Evolutionary conservation across 306 rosid species (phyloP).

Genomic region (Prunus mume): DNA sequence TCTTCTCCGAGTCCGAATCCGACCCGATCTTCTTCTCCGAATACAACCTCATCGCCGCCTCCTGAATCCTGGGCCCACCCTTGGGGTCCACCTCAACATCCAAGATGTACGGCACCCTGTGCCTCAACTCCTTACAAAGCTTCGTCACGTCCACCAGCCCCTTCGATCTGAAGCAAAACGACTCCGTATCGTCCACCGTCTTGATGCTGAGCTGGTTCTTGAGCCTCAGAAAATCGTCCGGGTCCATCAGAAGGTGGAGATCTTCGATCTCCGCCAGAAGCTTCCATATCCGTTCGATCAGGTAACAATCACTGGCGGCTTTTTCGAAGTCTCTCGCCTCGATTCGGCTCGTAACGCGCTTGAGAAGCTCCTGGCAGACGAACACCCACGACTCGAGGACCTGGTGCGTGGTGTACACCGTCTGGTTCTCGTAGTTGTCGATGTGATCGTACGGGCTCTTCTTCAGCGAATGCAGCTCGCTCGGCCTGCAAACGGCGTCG

Average conservation of each 20-base stretch:
- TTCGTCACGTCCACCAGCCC: constrained; percentile 60
- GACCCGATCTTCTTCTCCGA: constrained; percentile 38
- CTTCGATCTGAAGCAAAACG: constrained; percentile 76
- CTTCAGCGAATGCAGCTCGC: constrained; percentile 48
- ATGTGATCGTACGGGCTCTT: constrained; percentile 48
- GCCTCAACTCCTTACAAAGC: constrained; percentile 62
- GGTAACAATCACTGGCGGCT: constrained; percentile 57
- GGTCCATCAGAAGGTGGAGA: constrained; percentile 76
- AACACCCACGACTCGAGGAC: constrained; percentile 68
- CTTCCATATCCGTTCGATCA: constrained; percentile 81
- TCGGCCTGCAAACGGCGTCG: constrained; percentile 74
- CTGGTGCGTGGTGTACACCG: constrained; percentile 76
- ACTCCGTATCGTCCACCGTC: constrained; percentile 41
- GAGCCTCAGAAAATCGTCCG: constrained; percentile 68
- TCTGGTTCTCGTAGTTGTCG: constrained; percentile 59
- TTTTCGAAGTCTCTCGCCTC: constrained; percentile 34
- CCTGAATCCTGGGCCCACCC: constrained; percentile 91
- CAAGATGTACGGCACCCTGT: constrained; percentile 66
- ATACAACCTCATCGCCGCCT: constrained; percentile 89
- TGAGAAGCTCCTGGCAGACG: constrained; percentile 39
- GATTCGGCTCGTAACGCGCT: constrained; percentile 40
- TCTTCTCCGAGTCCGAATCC: constrained; percentile 45
- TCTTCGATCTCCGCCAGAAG: constrained; percentile 64
- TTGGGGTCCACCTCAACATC: constrained; percentile 84
- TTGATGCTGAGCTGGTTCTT: constrained; percentile 49